These are phyloP conservation scores for Beauveria asiatica DNA, from an alignment of 2,329 filamentous ascomycete species.

Conservation along the genomic window DNA sequence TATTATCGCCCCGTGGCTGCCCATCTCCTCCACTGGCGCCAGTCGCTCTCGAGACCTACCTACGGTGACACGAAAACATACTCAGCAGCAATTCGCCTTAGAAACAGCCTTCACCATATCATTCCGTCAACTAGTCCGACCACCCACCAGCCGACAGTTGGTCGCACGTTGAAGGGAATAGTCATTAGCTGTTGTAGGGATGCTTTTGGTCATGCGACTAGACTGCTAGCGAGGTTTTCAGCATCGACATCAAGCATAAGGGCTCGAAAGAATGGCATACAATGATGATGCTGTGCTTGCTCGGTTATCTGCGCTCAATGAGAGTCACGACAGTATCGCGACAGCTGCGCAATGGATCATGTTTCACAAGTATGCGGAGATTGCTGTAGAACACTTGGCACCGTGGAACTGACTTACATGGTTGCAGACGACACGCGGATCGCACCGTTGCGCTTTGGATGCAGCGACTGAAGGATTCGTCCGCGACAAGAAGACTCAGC, in stretches of 20 bases:
- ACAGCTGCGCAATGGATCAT: conserved; percentile 98
- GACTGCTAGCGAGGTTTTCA: background rate
- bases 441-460: conserved; percentile 89
- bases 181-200: background rate
- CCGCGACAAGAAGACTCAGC: conserved; percentile 77
- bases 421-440: conserved; percentile 73
- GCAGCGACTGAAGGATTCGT: conserved; percentile 78
- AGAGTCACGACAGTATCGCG: conserved; percentile 94
- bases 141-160: background rate
- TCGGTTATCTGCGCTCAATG: conserved; percentile 90
- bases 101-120: background rate
- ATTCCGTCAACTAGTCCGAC: background rate
- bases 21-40: background rate
- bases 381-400: conserved; percentile 5
- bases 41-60: background rate
- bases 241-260: conserved; percentile 14
- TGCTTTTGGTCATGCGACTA: background rate
- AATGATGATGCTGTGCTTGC: conserved; percentile 91
- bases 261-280: conserved; percentile 64
- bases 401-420: conserved; percentile 5
- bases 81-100: background rate
- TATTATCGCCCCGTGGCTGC: background rate
- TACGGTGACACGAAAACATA: background rate
- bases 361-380: conserved; percentile 73
- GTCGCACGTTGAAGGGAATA: background rate